These are phyloP conservation scores for Penicillium pulvis DNA, from an alignment of 495 filamentous ascomycete species.

Conservation along the genomic window DNA sequence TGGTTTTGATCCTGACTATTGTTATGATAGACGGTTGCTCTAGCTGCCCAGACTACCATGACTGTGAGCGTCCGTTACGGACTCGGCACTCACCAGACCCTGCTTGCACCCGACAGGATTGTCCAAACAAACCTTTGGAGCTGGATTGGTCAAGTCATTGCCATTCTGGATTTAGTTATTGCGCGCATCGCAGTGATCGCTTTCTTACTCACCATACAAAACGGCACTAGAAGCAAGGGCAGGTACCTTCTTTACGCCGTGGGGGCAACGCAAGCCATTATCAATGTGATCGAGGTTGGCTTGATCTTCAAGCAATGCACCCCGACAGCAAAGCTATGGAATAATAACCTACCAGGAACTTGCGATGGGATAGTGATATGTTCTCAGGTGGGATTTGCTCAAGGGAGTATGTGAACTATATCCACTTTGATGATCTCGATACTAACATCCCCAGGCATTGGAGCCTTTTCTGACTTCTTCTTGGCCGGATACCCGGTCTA, in stretches of 20 bases:
- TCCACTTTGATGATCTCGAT: not conserved
- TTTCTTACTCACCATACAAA: constrained; percentile 33
- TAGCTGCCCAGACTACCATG: constrained; percentile 22
- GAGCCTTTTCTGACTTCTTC: constrained; percentile 34
- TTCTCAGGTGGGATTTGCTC: constrained; percentile 26
- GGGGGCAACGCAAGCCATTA: constrained; percentile 22
- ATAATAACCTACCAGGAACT: constrained; percentile 22
- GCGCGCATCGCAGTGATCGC: constrained; percentile 35
- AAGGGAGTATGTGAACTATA: constrained; percentile 23
- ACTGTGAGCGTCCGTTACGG: constrained; percentile 27
- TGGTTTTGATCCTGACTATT: not conserved
- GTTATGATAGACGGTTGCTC: constrained; percentile 15
- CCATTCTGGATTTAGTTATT: constrained; percentile 24
- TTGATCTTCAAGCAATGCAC: constrained; percentile 32
- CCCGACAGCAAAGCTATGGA: constrained; percentile 28
- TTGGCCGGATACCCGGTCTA: constrained; percentile 35
- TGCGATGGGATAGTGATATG: constrained; percentile 26
- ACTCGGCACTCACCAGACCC: constrained; percentile 29
- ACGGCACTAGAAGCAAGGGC: constrained; percentile 20
- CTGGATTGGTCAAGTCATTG: constrained; percentile 33
- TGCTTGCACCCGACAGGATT: constrained; percentile 20
- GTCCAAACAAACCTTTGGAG: constrained; percentile 31
- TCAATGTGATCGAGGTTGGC: constrained; percentile 25
- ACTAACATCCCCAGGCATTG: constrained; percentile 19
- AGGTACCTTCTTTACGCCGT: constrained; percentile 30